Conservation (phyloP, 2,329 filamentous ascomycete species). For the Juglanconis juglandina region DNA sequence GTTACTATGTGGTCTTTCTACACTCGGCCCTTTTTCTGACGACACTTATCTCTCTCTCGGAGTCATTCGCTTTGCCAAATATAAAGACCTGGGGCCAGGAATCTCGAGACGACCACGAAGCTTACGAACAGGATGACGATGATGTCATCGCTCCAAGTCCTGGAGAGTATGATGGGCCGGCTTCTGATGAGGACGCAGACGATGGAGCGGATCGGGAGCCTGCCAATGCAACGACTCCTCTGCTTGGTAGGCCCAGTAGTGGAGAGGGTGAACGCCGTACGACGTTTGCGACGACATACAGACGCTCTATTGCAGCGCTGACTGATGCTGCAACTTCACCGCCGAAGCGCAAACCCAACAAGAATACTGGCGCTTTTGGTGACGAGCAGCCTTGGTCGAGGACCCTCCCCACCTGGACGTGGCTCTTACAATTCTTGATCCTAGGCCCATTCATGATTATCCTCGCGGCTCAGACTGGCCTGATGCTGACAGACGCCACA, state of each 20-base stretch:
- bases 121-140: constrained; percentile 31
- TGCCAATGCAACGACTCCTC: constrained; percentile 52
- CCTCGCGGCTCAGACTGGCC: constrained; percentile 70
- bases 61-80: constrained; percentile 71
- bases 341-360: constrained; percentile 19
- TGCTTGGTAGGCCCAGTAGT: constrained; percentile 31
- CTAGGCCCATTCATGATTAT: constrained; percentile 75
- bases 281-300: constrained; percentile 53
- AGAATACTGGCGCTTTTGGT: constrained; percentile 47
- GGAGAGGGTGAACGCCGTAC: constrained; percentile 35
- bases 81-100: constrained; percentile 67
- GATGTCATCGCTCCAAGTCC: constrained; percentile 38
- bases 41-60: constrained; percentile 70
- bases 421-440: constrained; percentile 81
- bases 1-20: constrained; percentile 80
- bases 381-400: constrained; percentile 85
- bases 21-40: constrained; percentile 73
- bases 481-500: constrained; percentile 69
- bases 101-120: constrained; percentile 48
- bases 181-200: constrained; percentile 32
- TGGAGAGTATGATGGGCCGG: constrained; percentile 30
- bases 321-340: constrained; percentile 18
- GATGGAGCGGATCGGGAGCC: constrained; percentile 28
- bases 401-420: constrained; percentile 75
- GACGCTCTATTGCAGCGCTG: constrained; percentile 42